Conservation (phyloP, 192 early-diverging fungal genomes). For the Coemansia sp. region DNA sequence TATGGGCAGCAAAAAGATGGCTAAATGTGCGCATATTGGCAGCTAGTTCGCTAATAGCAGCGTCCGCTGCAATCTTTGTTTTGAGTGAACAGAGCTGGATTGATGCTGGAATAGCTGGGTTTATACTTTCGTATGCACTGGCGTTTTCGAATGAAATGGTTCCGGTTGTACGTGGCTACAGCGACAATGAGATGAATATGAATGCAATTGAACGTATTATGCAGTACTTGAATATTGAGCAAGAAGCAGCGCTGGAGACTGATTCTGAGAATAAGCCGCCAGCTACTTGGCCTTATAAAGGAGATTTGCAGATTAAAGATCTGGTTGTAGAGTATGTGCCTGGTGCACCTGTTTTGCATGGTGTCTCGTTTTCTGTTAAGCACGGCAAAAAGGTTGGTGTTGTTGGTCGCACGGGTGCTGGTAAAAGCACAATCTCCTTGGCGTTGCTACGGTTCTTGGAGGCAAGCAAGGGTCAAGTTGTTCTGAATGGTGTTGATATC, state of each 20-base stretch:
- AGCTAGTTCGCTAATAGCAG: conserved; percentile 71
- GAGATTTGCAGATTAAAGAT: conserved; percentile 67
- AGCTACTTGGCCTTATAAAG: conserved; percentile 64
- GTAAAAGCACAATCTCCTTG: conserved; percentile 47
- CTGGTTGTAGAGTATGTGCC: conserved; percentile 77
- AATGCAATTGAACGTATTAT: conserved; percentile 85
- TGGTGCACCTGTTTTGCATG: conserved; percentile 77
- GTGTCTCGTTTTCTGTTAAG: conserved; percentile 69
- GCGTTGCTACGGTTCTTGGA: conserved; percentile 80
- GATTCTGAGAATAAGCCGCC: conserved; percentile 55
- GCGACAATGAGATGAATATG: conserved; percentile 82
- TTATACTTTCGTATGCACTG: conserved; percentile 80
- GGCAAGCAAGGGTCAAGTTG: conserved; percentile 63
- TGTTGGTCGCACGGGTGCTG: conserved; percentile 87
- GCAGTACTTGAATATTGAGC: conserved; percentile 81
- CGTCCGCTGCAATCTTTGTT: conserved; percentile 69
- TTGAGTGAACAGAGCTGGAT: conserved; percentile 58
- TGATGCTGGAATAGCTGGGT: conserved; percentile 85
- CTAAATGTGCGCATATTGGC: conserved; percentile 79
- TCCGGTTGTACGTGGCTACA: conserved; percentile 80
- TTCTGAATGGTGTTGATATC: conserved; percentile 77
- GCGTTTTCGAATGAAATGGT: conserved; percentile 78
- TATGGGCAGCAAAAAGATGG: conserved; percentile 93
- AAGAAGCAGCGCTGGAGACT: conserved; percentile 59
- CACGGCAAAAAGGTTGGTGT: conserved; percentile 85